Percentiles rank a stretch among this genome's conserved stretches.
phyloP scores from a whole-genome alignment of 2,329 filamentous ascomycete genomes.

The Sarocladium kiliense region DNA sequence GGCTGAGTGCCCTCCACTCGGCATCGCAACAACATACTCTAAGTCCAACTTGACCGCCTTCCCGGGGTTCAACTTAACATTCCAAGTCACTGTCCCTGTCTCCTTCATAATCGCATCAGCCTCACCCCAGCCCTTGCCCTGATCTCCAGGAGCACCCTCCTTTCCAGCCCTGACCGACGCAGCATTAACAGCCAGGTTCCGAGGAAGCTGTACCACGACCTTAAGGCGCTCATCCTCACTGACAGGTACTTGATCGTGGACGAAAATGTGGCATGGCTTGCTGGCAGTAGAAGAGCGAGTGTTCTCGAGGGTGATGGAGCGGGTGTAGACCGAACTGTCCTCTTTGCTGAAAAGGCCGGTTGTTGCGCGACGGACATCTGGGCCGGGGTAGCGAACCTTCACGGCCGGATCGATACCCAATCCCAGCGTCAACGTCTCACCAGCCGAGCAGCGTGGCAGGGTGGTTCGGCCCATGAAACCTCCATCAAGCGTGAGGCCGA shows the following conservation, averaged over 20 bases:
- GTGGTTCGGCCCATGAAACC: constrained; percentile 53
- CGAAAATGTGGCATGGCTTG: constrained; percentile 31
- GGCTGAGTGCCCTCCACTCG: constrained; percentile 31
- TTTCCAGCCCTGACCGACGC: not conserved
- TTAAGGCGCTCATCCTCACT: constrained; percentile 53
- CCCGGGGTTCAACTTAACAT: constrained; percentile 52
- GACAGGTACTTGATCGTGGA: constrained; percentile 58
- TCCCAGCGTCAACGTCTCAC: constrained; percentile 46
- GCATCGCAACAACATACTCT: constrained; percentile 57
- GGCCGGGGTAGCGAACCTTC: constrained; percentile 49
- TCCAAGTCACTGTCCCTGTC: constrained; percentile 54
- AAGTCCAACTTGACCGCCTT: constrained; percentile 51
- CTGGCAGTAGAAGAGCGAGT: constrained; percentile 30
- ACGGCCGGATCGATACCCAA: constrained; percentile 58
- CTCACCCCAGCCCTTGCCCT: constrained; percentile 45
- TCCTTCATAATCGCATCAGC: constrained; percentile 50
- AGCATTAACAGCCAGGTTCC: constrained; percentile 31
- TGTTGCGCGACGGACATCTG: constrained; percentile 45
- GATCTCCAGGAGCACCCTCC: constrained; percentile 22
- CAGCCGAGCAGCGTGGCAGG: constrained; percentile 47
- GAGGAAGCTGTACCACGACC: constrained; percentile 45
- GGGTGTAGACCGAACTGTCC: constrained; percentile 43
- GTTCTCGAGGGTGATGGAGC: constrained; percentile 45
- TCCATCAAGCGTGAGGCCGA: constrained; percentile 58
- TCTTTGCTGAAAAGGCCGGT: constrained; percentile 50